Conservation (phyloP, 495 filamentous ascomycete genomes). For the Hypomontagnella monticulosa region DNA sequence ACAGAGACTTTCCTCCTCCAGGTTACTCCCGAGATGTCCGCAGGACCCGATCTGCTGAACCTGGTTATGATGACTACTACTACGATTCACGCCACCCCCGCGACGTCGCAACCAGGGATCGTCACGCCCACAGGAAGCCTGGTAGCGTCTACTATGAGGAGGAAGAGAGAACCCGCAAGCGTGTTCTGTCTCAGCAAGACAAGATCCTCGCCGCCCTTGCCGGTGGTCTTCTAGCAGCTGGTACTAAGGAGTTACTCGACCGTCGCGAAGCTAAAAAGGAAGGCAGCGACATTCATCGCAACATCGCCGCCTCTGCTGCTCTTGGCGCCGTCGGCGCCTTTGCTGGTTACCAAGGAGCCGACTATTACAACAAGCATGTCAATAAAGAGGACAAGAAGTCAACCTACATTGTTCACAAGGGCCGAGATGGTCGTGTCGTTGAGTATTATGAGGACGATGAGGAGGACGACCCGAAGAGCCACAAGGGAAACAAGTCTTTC, state of each 20-base stretch:
- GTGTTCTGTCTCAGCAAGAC: conserved; percentile 63
- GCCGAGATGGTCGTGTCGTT: conserved; percentile 53
- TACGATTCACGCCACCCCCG: conserved; percentile 53
- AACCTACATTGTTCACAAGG: conserved; percentile 51
- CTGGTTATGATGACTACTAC: conserved; percentile 54
- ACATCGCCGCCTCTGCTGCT: conserved; percentile 61
- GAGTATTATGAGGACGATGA: conserved; percentile 66
- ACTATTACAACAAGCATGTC: conserved; percentile 63
- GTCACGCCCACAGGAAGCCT: conserved; percentile 50
- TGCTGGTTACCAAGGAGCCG: conserved; percentile 64
- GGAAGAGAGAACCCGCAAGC: conserved; percentile 55
- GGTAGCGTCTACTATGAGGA: conserved; percentile 54
- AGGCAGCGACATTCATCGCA: conserved; percentile 57
- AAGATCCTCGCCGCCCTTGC: conserved; percentile 66
- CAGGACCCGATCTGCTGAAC: conserved; percentile 62
- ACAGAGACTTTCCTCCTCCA: conserved; percentile 73
- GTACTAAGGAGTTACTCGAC: conserved; percentile 66
- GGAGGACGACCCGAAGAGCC: conserved; percentile 58
- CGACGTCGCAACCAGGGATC: conserved; percentile 54
- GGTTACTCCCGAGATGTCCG: conserved; percentile 62
- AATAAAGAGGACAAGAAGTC: conserved; percentile 59
- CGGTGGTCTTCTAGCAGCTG: conserved; percentile 62
- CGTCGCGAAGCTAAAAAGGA: conserved; percentile 61
- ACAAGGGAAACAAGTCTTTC: conserved; percentile 72
- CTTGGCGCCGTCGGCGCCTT: conserved; percentile 64